Evolutionary conservation across 805 yeast species (phyloP).

Genomic region (Saccharomycopsis fermentans): DNA sequence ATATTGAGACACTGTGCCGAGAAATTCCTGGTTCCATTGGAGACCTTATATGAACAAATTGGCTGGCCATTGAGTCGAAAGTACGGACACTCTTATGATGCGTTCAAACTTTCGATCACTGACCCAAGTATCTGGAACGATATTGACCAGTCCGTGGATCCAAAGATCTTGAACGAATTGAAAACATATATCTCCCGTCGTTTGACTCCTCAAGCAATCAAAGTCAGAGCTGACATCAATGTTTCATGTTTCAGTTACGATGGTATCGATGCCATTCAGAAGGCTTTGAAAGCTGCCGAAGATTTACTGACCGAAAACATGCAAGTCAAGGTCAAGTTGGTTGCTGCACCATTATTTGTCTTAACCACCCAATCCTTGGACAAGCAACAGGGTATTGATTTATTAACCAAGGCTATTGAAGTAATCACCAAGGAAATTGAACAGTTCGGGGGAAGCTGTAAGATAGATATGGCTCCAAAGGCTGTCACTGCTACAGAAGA

Average conservation of each 20-base stretch:
- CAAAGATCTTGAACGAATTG: conserved; percentile 61
- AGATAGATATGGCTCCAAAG: conserved; percentile 95
- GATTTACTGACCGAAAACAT: conserved; percentile 69
- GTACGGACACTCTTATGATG: conserved; percentile 96
- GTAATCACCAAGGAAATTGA: conserved; percentile 62
- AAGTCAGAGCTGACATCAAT: conserved; percentile 97
- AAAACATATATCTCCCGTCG: conserved; percentile 82
- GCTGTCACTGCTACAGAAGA: conserved; percentile 98
- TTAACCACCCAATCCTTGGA: conserved; percentile 88
- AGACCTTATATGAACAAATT: conserved; percentile 71
- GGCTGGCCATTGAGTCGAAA: conserved; percentile 97
- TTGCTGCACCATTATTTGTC: conserved; percentile 95
- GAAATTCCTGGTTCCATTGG: conserved; percentile 81
- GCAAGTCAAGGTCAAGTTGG: conserved; percentile 87
- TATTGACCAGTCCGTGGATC: conserved; percentile 56
- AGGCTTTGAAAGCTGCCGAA: conserved; percentile 83
- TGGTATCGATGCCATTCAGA: conserved; percentile 94
- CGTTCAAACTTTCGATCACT: conserved; percentile 91
- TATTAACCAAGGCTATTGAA: conserved; percentile 70
- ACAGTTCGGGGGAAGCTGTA: conserved; percentile 74
- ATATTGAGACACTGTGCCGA: conserved; percentile 97
- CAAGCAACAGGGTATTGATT: conserved; percentile 77
- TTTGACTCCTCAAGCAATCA: conserved; percentile 95
- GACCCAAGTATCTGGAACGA: conserved; percentile 79
- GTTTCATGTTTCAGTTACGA: conserved; percentile 96